These are phyloP conservation scores for Eucalyptus coolabah DNA, from an alignment of 345 rosid species.

Conservation along the genomic window DNA sequence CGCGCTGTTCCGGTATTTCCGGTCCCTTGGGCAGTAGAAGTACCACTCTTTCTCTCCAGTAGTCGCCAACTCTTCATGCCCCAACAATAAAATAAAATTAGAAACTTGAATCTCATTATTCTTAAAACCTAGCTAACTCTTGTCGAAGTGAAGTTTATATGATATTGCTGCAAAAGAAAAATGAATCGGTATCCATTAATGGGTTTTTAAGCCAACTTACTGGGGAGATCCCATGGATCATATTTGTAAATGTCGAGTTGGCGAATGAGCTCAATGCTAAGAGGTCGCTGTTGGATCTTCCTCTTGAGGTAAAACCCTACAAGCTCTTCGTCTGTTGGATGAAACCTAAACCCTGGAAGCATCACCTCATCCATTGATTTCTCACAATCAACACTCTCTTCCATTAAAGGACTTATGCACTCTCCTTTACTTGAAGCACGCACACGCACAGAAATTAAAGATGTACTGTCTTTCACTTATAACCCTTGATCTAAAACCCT, in stretches of 20 bases:
- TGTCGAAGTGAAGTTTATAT: neutral
- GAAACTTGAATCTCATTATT: neutral
- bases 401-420: neutral
- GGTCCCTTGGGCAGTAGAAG: conserved; percentile 86
- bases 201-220: conserved; percentile 17
- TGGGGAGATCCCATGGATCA: conserved; percentile 97
- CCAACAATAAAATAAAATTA: neutral
- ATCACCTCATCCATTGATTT: conserved; percentile 44
- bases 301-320: conserved; percentile 84
- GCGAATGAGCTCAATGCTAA: conserved; percentile 75
- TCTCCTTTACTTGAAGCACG: neutral
- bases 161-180: neutral
- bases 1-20: conserved; percentile 84
- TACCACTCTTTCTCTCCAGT: conserved; percentile 92
- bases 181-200: neutral
- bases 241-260: conserved; percentile 89
- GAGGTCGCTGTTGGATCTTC: conserved; percentile 64
- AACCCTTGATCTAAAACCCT: neutral
- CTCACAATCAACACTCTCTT: conserved; percentile 10
- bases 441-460: neutral
- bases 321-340: conserved; percentile 93
- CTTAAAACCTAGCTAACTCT: neutral
- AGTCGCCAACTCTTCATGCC: conserved; percentile 44
- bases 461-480: neutral
- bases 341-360: conserved; percentile 92